Evolutionary conservation across 768 basidiomycete genomes (phyloP).

Genomic region (Mycena chlorophos): DNA sequence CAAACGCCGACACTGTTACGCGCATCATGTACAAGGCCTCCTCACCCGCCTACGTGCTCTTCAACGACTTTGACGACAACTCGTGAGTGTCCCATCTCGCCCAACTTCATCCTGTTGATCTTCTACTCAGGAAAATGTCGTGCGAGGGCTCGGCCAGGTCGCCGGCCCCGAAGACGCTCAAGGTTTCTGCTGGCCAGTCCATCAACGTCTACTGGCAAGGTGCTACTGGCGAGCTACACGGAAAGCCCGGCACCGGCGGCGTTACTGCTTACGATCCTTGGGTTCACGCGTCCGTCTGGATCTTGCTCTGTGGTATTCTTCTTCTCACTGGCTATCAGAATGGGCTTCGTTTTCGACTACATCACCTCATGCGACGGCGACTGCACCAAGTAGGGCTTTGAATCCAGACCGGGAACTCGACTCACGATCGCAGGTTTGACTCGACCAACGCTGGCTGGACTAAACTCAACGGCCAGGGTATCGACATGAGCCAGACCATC

Average conservation of each 20-base stretch:
- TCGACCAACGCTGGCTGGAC: slow-evolving; percentile 26
- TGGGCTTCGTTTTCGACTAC: slow-evolving; percentile 27
- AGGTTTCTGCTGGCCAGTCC: slow-evolving; percentile 19
- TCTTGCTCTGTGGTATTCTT: not conserved
- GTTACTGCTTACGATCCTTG: slow-evolving; percentile 24
- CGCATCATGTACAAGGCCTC: slow-evolving; percentile 26
- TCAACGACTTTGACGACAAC: slow-evolving; percentile 20
- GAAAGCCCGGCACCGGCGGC: slow-evolving; percentile 22
- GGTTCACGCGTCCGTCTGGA: slow-evolving; percentile 25
- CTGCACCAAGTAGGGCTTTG: too few relatives aligned
- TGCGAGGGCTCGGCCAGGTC: slow-evolving; percentile 22
- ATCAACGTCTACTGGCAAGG: slow-evolving; percentile 24
- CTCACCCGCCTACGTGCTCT: slow-evolving; percentile 20
- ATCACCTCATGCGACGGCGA: slow-evolving; percentile 27
- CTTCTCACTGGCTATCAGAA: slow-evolving; percentile 9
- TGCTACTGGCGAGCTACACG: slow-evolving; percentile 23
- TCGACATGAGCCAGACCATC: slow-evolving; percentile 24
- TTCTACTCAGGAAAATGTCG: slow-evolving; percentile 20
- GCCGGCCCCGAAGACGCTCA: slow-evolving; percentile 20
- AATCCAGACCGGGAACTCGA: too few relatives aligned
- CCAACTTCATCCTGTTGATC: not conserved
- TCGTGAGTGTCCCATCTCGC: slow-evolving; percentile 11
- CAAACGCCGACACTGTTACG: slow-evolving; percentile 22
- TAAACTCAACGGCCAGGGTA: slow-evolving; percentile 24
- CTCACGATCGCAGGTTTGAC: too few relatives aligned